phyloP scores from a whole-genome alignment of 1,139 yeast species.

The Kodamaea derodonti region DNA sequence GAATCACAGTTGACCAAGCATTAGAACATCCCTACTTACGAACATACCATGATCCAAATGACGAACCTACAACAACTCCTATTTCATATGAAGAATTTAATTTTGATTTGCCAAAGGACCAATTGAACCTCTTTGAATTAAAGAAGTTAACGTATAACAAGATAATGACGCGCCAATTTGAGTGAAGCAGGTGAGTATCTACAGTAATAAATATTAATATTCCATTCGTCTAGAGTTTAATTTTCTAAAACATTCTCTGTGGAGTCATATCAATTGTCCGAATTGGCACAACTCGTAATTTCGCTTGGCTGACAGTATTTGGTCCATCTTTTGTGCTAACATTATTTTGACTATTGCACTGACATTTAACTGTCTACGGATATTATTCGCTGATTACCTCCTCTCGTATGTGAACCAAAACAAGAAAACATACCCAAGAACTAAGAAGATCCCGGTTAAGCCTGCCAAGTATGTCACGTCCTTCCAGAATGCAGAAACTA shows the following conservation, averaged over 20 bases:
- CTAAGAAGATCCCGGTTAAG: conserved; percentile 49
- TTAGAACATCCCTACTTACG: conserved; percentile 62
- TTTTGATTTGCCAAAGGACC: conserved; percentile 54
- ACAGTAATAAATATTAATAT: too few relatives aligned
- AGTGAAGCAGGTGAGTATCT: too few relatives aligned
- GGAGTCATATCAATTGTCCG: too few relatives aligned
- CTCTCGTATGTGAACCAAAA: conserved; percentile 72
- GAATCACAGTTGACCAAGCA: conserved; percentile 65
- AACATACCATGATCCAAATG: conserved; percentile 66
- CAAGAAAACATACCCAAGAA: conserved; percentile 71
- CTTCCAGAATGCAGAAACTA: conserved; percentile 66
- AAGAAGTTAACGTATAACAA: conserved; percentile 57
- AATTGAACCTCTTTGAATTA: conserved; percentile 42
- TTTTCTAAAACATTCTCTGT: too few relatives aligned
- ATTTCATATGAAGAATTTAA: conserved; percentile 39
- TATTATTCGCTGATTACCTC: conserved; percentile 34
- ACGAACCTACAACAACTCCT: conserved; percentile 56
- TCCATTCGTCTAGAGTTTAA: too few relatives aligned
- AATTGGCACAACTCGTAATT: too few relatives aligned
- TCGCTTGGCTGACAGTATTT: too few relatives aligned
- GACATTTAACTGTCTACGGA: too few relatives aligned
- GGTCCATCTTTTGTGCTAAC: too few relatives aligned
- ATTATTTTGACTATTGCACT: too few relatives aligned
- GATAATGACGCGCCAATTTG: conserved; percentile 41
- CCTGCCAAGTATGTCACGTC: conserved; percentile 57